Conservation (phyloP, 768 basidiomycete genomes). For the Pulveroboletus sp. region DNA sequence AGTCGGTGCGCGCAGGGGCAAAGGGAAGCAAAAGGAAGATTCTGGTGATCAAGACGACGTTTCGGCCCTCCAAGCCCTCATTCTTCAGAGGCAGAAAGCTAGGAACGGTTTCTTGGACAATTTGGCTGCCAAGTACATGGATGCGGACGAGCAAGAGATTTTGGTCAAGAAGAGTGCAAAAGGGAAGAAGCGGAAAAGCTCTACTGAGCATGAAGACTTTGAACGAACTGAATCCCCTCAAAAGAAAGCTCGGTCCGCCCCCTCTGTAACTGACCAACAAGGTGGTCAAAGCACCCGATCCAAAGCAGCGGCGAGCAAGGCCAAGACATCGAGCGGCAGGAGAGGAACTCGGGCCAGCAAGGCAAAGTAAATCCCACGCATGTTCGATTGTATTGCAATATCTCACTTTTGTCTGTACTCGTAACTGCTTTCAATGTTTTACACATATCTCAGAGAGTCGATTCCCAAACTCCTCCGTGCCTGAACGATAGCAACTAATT, state of each 20-base stretch:
- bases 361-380: conserved; percentile 22
- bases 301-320: conserved; percentile 52
- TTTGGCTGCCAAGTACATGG: conserved; percentile 72
- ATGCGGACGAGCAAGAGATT: conserved; percentile 32
- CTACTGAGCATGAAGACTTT: conserved; percentile 26
- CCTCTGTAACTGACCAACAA: conserved; percentile 63
- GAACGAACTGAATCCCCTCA: conserved; percentile 42
- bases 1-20: conserved; percentile 53
- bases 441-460: conserved; percentile 76
- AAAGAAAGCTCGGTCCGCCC: conserved; percentile 46
- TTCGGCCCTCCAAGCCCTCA: conserved; percentile 76
- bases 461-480: conserved; percentile 82
- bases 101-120: conserved; percentile 71
- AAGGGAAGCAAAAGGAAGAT: conserved; percentile 45
- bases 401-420: conserved; percentile 5
- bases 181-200: conserved; percentile 52
- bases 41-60: conserved; percentile 57
- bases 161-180: conserved; percentile 42
- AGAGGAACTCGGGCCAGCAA: conserved; percentile 34
- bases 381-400: conserved; percentile 1
- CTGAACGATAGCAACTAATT: conserved; percentile 81
- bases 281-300: conserved; percentile 62
- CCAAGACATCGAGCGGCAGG: conserved; percentile 32
- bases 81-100: conserved; percentile 71
- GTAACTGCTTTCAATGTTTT: conserved; percentile 16